phyloP scores from a whole-genome alignment of 2,329 filamentous ascomycete species.

The Fusarium stilboides region DNA sequence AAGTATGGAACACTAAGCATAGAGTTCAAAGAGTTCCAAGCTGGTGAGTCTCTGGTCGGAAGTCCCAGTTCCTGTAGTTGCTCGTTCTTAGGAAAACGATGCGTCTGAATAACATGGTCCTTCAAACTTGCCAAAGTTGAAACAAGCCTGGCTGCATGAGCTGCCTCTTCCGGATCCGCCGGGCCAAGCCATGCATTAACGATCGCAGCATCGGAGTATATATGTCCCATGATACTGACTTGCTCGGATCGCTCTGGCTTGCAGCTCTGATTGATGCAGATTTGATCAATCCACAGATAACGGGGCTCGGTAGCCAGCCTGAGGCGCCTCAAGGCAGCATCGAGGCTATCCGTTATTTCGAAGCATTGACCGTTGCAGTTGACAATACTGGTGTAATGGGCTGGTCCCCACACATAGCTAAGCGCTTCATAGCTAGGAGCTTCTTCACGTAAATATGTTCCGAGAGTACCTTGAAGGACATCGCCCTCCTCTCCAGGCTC shows the following conservation, averaged over 20 bases:
- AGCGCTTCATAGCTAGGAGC: background rate
- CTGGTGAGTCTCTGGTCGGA: background rate
- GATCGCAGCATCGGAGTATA: background rate
- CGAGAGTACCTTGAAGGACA: background rate
- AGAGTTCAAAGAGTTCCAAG: background rate
- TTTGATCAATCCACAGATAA: background rate
- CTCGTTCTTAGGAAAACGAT: background rate
- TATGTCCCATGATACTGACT: background rate
- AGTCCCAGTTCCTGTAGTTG: background rate
- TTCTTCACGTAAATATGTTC: rapidly evolving
- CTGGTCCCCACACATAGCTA: background rate
- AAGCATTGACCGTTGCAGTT: background rate
- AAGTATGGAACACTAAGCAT: background rate
- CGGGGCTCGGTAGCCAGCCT: background rate
- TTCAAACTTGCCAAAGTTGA: rapidly evolving
- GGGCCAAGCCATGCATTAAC: background rate
- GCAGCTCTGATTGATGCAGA: background rate
- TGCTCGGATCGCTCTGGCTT: background rate
- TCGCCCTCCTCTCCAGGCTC: background rate
- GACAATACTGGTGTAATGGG: rapidly evolving
- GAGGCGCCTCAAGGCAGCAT: background rate
- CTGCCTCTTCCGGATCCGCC: background rate
- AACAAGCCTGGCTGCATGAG: background rate
- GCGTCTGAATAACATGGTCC: background rate
- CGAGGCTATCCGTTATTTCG: background rate